These are phyloP conservation scores for Phytophthora agathidicida DNA, from an alignment of 352 stramenopile genomes.

Conservation along the genomic window DNA sequence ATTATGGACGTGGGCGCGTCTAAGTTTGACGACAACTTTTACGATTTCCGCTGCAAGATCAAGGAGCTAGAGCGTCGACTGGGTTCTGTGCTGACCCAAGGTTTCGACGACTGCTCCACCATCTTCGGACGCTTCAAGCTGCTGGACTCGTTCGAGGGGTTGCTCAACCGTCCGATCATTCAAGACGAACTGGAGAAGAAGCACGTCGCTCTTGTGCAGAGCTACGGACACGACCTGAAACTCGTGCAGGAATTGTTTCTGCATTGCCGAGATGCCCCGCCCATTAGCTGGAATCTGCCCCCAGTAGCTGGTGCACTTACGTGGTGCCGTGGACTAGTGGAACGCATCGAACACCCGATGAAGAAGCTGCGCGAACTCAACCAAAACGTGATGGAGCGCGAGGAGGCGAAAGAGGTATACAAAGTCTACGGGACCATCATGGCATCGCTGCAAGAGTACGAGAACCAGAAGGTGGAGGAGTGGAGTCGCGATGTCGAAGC, in stretches of 20 bases:
- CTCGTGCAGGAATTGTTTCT: conserved; percentile 98
- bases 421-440: conserved; percentile 97
- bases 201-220: conserved; percentile 96
- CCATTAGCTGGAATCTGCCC: conserved; percentile 95
- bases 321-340: conserved; percentile 96
- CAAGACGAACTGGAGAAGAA: conserved; percentile 98
- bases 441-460: conserved; percentile 96
- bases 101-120: conserved; percentile 97
- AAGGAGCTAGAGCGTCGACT: conserved; percentile 98
- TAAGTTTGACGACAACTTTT: conserved; percentile 98
- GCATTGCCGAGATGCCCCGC: conserved; percentile 91
- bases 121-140: conserved; percentile 98
- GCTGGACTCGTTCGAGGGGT: conserved; percentile 96
- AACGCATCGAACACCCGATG: conserved; percentile 97
- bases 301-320: conserved; percentile 95
- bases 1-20: conserved; percentile 98
- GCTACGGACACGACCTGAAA: conserved; percentile 96
- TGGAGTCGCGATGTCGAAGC: conserved; percentile 96
- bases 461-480: conserved; percentile 97
- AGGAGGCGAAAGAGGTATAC: conserved; percentile 98
- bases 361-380: conserved; percentile 97
- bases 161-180: conserved; percentile 96
- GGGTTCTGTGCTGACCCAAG: conserved; percentile 95
- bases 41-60: conserved; percentile 97
- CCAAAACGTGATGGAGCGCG: conserved; percentile 96